Base-by-base conservation (phyloP, 306 rosid species). In the Abrus pulchellus region DNA sequence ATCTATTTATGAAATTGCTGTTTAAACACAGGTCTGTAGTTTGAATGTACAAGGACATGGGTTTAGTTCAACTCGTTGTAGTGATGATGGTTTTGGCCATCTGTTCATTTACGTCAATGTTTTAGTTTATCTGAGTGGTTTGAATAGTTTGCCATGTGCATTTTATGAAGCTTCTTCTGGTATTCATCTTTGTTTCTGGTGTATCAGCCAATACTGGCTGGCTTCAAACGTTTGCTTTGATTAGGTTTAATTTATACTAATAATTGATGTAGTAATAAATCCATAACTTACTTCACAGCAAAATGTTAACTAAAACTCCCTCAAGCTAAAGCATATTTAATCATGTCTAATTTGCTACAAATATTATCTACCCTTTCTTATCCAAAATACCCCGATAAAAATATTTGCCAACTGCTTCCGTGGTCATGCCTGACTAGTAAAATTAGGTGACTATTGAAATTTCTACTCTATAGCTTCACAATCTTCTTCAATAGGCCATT, bases 1-100 rank as follows among this genome's bases (percentile, higher is more conserved):
- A 53, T 72, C 33, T 34, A 33, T 77, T n/a, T 75, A 80, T 78
- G 68, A 79, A 55, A 49, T 27, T 14, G 9, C 14, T 73, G 34
- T 71, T 52, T 53, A 20, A 20, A 20, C 20, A 20, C 20, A 20
- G 20, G 20, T 20, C 20, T n/a, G 13, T 68, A 57, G 33, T 69
- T 53, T 44, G 14, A 52, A 57, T 79, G 38, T 69, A 28, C 34
- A 7, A 45, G 48, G 30, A 28, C 44, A 27, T 53, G 20, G 27
- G 45, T 34, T 45, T 57, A 55, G 28, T 53, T 57, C 75, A 63
- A 59, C 62, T 6, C 8, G 5, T 60, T 45, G 66, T 38, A 61
- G 43, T 30, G 2, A 48, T 30, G 2, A 48, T 49, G 61, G 48
- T 30, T 28, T 14, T 61, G 64, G 56, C 67, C 43, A 36, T 50